Evolutionary conservation across 1,284 basidiomycete genomes (phyloP).

Genomic region (Cronartium ribicola): DNA sequence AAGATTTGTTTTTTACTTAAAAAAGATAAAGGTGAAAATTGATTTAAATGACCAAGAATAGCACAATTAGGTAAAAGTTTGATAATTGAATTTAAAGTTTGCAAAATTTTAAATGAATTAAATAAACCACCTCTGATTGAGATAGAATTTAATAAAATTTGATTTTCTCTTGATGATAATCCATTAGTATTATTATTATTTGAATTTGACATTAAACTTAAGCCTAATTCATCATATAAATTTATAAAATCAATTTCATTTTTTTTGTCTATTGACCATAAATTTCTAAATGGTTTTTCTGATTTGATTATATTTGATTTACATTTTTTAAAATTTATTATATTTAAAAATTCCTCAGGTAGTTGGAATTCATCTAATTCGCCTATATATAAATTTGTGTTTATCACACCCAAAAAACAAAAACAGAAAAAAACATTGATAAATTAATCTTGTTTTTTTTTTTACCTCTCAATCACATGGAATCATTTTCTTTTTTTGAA

Average conservation of each 20-base stretch:
- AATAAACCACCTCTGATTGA: constrained; percentile 7
- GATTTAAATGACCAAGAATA: constrained; percentile 16
- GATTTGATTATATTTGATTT: no score
- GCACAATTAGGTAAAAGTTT: not conserved
- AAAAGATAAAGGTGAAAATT: constrained; percentile 24
- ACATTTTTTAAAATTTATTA: no score
- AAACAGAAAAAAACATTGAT: not conserved
- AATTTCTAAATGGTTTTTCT: no score
- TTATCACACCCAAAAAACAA: not conserved
- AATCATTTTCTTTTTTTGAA: constrained; percentile 10
- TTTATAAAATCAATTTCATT: no score
- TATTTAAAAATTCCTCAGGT: not conserved
- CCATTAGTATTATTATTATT: no score
- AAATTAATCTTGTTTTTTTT: not conserved
- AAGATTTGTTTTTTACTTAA: constrained; percentile 1
- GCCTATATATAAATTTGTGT: not conserved
- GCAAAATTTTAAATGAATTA: constrained; percentile 21
- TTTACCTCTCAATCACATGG: not conserved
- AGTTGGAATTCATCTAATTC: constrained; percentile 14
- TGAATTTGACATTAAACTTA: no score
- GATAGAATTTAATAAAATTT: no score
- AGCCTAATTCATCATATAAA: no score
- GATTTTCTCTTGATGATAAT: no score
- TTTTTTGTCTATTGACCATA: no score
- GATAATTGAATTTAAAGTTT: not conserved